Base-by-base conservation (phyloP, 345 rosid species). In the Populus euphratica region DNA sequence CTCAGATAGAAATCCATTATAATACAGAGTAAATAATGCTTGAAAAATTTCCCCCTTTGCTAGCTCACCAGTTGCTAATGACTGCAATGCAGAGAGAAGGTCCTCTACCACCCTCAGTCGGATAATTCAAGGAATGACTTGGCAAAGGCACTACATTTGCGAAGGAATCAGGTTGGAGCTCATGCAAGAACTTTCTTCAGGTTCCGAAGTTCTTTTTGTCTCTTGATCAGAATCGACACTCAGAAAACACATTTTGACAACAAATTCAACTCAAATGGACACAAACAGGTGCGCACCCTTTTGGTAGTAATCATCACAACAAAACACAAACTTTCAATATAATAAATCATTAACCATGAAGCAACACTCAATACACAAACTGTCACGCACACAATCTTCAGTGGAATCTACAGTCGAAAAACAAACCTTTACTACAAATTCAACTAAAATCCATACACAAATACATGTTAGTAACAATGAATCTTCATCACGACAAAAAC, bases 1-100 rank as follows among this genome's bases (percentile, higher is more conserved):
- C 96, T 93, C 88, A 47, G 93, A 92, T 81, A 91, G 88, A 87
- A 90, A 90, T 54, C 96, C 96, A 67, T 90, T 91, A 72, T 88
- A 89, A 77, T 87, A 91, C 75, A 93, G 83, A 31, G 97, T 96
- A 85, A 91, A 93, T 61, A 93, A 71, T 64, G 94, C 96, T 8
- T 90, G 94, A 62, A 91, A 93, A 76, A 89, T 85, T 83, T 90
- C 90, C 52, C 81, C 76, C 78, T 83, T 88, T 39, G 97, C 94
- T 59, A 91, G 82, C 76, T 89, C 96, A 73, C 96, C 94, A 1
- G 91, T 91, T 62, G 97, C 97, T 80, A 16, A 90, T 86, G 47
- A 91, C 93, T 69, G 90, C 90, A 78, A 93, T 90, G 87, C 89
- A 84, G 41, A 93, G 92, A 8, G 93, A 90, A 63, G 90, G 79